Conservation (phyloP, 2,329 filamentous ascomycete species). For the Neopestalotiopsis sp. region DNA sequence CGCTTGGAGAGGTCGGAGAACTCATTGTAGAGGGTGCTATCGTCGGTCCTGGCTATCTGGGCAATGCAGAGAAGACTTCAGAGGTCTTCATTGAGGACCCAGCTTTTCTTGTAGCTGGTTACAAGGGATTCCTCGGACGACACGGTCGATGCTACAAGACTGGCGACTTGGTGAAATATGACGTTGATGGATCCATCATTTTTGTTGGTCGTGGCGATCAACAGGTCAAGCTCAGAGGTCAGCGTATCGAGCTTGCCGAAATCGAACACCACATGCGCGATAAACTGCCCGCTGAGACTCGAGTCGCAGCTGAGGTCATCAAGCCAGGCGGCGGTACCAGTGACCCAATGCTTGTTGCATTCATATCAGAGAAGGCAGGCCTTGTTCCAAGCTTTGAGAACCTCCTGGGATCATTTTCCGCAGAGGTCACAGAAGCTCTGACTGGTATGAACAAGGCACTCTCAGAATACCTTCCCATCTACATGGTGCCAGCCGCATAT, state of each 20-base stretch:
- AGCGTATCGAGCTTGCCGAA: constrained; percentile 65
- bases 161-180: constrained; percentile 63
- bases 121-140: constrained; percentile 41
- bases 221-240: constrained; percentile 73
- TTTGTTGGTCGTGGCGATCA: constrained; percentile 70
- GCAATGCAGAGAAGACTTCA: constrained; percentile 61
- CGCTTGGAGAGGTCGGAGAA: constrained; percentile 56
- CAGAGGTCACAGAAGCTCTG: constrained; percentile 35
- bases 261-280: constrained; percentile 55
- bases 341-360: constrained; percentile 52
- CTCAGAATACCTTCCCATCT: constrained; percentile 42
- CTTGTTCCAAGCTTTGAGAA: constrained; percentile 30
- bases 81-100: constrained; percentile 63
- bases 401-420: constrained; percentile 32
- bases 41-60: constrained; percentile 68
- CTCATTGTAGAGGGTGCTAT: constrained; percentile 63
- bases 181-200: constrained; percentile 56
- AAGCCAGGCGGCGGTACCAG: constrained; percentile 45
- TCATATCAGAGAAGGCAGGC: constrained; percentile 40
- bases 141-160: constrained; percentile 61
- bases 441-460: constrained; percentile 33
- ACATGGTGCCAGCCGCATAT: constrained; percentile 56
- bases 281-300: constrained; percentile 48
- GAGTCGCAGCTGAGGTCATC: constrained; percentile 54
- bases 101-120: constrained; percentile 52